Base-by-base conservation (phyloP, 495 filamentous ascomycete species). In the Hypoxylon fuscum region DNA sequence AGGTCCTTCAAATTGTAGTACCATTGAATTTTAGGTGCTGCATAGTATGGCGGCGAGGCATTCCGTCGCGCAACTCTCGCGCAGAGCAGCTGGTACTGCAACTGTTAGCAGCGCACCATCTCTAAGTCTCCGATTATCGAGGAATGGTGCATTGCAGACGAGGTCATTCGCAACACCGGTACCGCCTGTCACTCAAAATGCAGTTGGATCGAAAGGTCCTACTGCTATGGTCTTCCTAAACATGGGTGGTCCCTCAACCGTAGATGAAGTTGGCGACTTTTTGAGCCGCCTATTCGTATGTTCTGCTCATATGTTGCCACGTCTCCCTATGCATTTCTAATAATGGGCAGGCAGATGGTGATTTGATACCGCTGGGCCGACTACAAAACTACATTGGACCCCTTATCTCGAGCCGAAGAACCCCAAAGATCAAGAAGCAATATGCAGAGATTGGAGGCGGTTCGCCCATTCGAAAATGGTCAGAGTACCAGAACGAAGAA, bases 191-290 rank as follows among this genome's bases (percentile, higher is more conserved):
- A 91, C 88, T 3, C 89, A 92, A 69, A 79, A 89, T 83, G 55
- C 70, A 5, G 50, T 64, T 11, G 75, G 74, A 9, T 79, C 77
- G 2, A 77, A 75, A 45, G 82, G 82, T 3, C 81, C 81, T n/a
- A 99, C 96, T 0, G 96, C 96, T 34, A 96, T 99, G 85, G 94
- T 99, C 5, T 96, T 99, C 61, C 83, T 99, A 74, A 99, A 99
- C 77, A 99, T 99, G 96, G 96, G 96, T 51, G 96, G 96, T 8
- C 96, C 96, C 5, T 92, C 92, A 11, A 97, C 90, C 5, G 86
- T 87, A 9, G 81, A 88, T 53, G 92, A 98, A 79, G 96, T 99
- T 15, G 87, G 87, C 56, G 87, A 88, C 71, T 99, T 98, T 65
- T 81, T 99, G n/a, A 95, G 88, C 76, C 85, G 92, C 66, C 76